A percentile compares a stretch with the other conserved stretches of the same genome.
These are phyloP conservation scores for Scheffersomyces quercinus DNA, from an alignment of 1,139 yeast species.

Conservation along the genomic window DNA sequence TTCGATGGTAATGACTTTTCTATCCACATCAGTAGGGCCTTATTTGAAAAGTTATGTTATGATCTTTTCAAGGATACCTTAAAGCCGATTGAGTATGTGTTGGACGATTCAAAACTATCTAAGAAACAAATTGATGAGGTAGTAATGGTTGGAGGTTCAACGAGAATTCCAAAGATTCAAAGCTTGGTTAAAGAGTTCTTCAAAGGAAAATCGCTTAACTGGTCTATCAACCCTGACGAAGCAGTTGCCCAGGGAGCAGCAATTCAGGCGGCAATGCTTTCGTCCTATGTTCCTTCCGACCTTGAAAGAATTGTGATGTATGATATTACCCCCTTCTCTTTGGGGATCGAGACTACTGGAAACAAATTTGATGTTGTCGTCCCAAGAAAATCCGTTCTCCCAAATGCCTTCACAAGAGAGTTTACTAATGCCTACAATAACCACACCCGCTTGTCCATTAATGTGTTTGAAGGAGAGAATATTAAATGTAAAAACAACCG, in stretches of 20 bases:
- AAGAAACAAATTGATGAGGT: constrained; percentile 86
- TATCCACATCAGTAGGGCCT: constrained; percentile 90
- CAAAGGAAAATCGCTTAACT: constrained; percentile 90
- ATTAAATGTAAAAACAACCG: not conserved
- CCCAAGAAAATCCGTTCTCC: not conserved
- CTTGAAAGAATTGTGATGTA: constrained; percentile 49
- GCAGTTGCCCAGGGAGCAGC: constrained; percentile 60
- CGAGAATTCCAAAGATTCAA: constrained; percentile 97
- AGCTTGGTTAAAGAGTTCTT: constrained; percentile 83
- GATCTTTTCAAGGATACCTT: constrained; percentile 86
- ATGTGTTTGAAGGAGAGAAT: not conserved
- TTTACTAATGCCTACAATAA: not conserved
- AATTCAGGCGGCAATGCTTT: constrained; percentile 88
- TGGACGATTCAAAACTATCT: constrained; percentile 83
- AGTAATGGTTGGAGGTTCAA: constrained; percentile 95
- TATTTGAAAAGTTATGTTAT: constrained; percentile 88
- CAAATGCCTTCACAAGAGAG: not conserved
- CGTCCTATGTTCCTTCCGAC: constrained; percentile 58
- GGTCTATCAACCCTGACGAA: constrained; percentile 93
- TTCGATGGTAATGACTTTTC: constrained; percentile 94
- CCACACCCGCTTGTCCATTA: not conserved
- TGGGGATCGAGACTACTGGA: constrained; percentile 51
- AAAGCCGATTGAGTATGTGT: constrained; percentile 90
- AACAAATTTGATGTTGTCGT: not conserved
- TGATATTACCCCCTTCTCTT: constrained; percentile 50